Percentiles rank a stretch among this genome's conserved stretches.
These are phyloP conservation scores for Fusarium floridanum DNA, from an alignment of 2,329 filamentous ascomycete species.

Conservation along the genomic window DNA sequence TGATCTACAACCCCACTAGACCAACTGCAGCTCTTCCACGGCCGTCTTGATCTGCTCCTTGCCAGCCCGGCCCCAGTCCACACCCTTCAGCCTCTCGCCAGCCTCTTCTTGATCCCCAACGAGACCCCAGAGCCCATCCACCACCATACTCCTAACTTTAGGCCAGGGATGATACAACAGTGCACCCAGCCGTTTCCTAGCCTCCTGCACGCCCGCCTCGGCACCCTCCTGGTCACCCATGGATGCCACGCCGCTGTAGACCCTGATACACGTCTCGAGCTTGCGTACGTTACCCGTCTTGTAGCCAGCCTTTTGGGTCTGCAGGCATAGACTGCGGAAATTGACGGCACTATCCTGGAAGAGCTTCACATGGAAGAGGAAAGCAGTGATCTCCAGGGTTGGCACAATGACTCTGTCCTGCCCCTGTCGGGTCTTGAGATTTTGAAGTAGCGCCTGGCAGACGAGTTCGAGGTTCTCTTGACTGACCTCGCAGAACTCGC, in stretches of 20 bases:
- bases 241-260: slow-evolving; percentile 78
- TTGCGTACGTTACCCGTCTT: slow-evolving; percentile 87
- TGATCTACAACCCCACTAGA: slow-evolving; percentile 31
- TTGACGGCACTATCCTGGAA: slow-evolving; percentile 59
- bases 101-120: slow-evolving; percentile 47
- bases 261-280: slow-evolving; percentile 81
- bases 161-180: slow-evolving; percentile 89
- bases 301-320: slow-evolving; percentile 83
- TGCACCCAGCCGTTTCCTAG: slow-evolving; percentile 76
- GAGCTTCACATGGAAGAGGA: slow-evolving; percentile 76
- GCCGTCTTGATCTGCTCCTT: slow-evolving; percentile 59
- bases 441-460: slow-evolving; percentile 64
- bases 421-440: slow-evolving; percentile 65
- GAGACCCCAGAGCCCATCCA: slow-evolving; percentile 71
- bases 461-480: slow-evolving; percentile 57
- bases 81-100: slow-evolving; percentile 59
- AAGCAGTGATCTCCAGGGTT: slow-evolving; percentile 80
- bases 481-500: slow-evolving; percentile 63
- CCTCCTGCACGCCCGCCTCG: slow-evolving; percentile 59
- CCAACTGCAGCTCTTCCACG: slow-evolving; percentile 59
- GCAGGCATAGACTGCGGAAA: slow-evolving; percentile 72
- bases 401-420: slow-evolving; percentile 81
- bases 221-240: slow-evolving; percentile 39
- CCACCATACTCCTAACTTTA: slow-evolving; percentile 71
- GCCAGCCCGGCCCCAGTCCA: slow-evolving; percentile 70